phyloP scores from a whole-genome alignment of 108 stramenopile genomes.

The Cafeteria roenbergensis region DNA sequence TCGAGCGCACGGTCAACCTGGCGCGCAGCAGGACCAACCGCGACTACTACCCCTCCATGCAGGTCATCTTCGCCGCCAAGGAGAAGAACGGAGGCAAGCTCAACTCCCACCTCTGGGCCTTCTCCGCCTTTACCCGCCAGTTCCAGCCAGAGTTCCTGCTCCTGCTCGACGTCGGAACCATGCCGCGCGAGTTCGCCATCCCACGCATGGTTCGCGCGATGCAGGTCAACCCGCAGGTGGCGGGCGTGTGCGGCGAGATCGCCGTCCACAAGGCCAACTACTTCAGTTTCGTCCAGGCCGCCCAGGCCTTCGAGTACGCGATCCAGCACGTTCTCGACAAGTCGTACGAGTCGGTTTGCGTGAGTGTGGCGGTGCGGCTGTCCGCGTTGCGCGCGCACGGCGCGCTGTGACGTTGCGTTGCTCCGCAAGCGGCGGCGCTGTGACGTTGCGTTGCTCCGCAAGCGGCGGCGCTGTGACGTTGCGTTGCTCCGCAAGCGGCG shows the following conservation, averaged over 20 bases:
- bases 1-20: constrained; percentile 6
- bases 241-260: constrained; percentile 5
- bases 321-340: not conserved
- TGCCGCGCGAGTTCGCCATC: not conserved
- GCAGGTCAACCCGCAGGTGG: not conserved
- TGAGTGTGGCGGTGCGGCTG: too few relatives aligned
- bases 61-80: not conserved
- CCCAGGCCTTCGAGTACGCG: constrained; percentile 5
- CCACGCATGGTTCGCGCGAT: not conserved
- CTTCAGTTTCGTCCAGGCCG: not conserved
- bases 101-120: not conserved
- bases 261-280: not conserved
- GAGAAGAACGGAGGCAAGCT: constrained; percentile 7
- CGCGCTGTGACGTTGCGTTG: too few relatives aligned
- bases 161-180: constrained; percentile 6
- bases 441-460: too few relatives aligned
- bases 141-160: not conserved
- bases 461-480: too few relatives aligned
- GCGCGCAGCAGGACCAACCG: not conserved
- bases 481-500: too few relatives aligned
- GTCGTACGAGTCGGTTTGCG: not conserved
- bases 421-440: too few relatives aligned
- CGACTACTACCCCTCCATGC: not conserved
- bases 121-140: not conserved
- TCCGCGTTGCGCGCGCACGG: too few relatives aligned